These are phyloP conservation scores for Stachybotrys elegans DNA, from an alignment of 2,329 filamentous ascomycete species.

Conservation along the genomic window DNA sequence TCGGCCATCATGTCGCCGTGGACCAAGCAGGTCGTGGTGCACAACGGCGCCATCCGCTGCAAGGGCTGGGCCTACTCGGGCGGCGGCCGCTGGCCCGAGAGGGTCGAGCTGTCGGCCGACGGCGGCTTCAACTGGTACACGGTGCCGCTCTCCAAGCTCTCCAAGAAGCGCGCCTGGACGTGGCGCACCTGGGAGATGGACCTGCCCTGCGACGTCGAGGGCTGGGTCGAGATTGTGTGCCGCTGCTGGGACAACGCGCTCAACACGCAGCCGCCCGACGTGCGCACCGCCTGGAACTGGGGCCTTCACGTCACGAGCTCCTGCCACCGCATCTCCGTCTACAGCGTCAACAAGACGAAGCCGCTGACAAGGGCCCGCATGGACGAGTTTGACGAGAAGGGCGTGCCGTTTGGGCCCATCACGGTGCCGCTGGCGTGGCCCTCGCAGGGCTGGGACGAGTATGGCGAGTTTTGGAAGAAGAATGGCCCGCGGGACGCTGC, in stretches of 20 bases:
- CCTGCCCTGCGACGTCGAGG: constrained; percentile 56
- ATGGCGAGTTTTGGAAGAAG: constrained; percentile 26
- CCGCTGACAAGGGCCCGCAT: constrained; percentile 44
- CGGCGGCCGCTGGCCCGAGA: constrained; percentile 53
- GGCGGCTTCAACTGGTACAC: constrained; percentile 62
- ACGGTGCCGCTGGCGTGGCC: constrained; percentile 48
- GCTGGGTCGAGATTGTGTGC: constrained; percentile 54
- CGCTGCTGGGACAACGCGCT: constrained; percentile 58
- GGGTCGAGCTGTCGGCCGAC: constrained; percentile 59
- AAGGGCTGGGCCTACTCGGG: constrained; percentile 56
- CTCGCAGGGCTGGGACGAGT: constrained; percentile 43
- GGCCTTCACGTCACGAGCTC: constrained; percentile 60
- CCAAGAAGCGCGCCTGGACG: constrained; percentile 55
- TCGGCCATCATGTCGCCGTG: constrained; percentile 61
- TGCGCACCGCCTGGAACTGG: constrained; percentile 59
- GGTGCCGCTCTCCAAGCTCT: constrained; percentile 55
- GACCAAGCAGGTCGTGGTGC: constrained; percentile 56
- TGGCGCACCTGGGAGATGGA: constrained; percentile 63
- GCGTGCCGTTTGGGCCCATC: constrained; percentile 44
- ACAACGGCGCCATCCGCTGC: constrained; percentile 49
- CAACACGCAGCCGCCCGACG: constrained; percentile 54
- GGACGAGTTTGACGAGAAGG: constrained; percentile 43
- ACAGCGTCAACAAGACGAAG: constrained; percentile 54
- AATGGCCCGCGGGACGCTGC: constrained; percentile 21
- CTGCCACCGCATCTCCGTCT: constrained; percentile 56